Base-by-base conservation (phyloP, 2,329 filamentous ascomycete genomes). In the Aspergillus sergii region DNA sequence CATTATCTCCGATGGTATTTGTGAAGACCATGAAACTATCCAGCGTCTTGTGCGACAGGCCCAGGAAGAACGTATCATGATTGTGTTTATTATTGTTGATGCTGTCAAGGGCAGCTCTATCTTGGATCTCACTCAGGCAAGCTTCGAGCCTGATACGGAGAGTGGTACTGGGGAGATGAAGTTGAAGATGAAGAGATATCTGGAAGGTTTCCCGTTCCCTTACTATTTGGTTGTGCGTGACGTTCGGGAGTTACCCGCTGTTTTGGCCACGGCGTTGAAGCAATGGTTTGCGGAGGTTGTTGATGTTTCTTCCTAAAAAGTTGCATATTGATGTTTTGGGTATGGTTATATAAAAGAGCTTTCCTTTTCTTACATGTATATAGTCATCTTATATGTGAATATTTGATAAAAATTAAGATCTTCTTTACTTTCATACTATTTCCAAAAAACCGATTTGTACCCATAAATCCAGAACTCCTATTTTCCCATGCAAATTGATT, bases 1-100 rank as follows among this genome's bases (percentile, higher is more conserved):
- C 57, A 91, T 99, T 67, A 89, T 99, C 59, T 96, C 92, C 0
- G 95, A 99, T 72, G 95, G 96, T 10, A 88, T 98, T 28, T 97
- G 94, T 69, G 93, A 96, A 58, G 90, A 94, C 55, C 94, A 98
- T 76, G 92, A 93, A 21, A 85, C 87, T 6, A 94, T 99, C 69
- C 86, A 91, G 19, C 84, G 92, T 6, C 84, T 98, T 26, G 88
- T 99, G 12, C 86, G 95, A 11, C 90, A 94, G 78, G 94, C 95
- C 1, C 89, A 93, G 73, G 94, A 97, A 77, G 92, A 97, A 79
- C 86, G 93, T 19, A 96, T 99, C 75, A 97, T 99, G 92, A 89
- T 98, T 66, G 94, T 99, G 7, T 99, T 99, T 77, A 92, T 99
- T 71, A 91, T 99, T 72, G 93, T 99, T 74, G 95, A 99, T 81